Base-by-base conservation (phyloP, 345 rosid genomes). In the Reutealis trisperma region DNA sequence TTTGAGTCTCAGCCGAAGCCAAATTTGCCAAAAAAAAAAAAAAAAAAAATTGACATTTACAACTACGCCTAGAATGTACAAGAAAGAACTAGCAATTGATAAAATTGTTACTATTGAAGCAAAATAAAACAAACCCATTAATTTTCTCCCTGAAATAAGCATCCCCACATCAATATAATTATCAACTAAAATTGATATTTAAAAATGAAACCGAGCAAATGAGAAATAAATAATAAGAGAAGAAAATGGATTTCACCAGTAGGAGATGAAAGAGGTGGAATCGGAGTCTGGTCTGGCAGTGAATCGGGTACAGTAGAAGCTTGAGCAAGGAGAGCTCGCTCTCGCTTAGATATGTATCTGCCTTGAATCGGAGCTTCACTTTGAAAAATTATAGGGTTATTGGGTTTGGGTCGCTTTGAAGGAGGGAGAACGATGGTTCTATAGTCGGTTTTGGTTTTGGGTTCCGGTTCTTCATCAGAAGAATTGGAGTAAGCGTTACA, bases 301-400 rank as follows among this genome's bases (percentile, higher is more conserved):
- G 19, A 86, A 18, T 44, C 49, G 11, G 71, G 15, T 37, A 52
- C 47, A 32, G 32, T 14, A 47, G 63, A 18, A 15, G 59, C 13
- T 52, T 73, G 82, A 19, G 77, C 77, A 41, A 69, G 34, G 42
- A 87, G 78, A 6, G 89, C 88, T 64, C 89, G 76, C 79, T 96
- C 96, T 81, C 94, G 85, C 85, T 89, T 90, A 24, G 93, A 92
- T 25, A 95, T 62, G 79, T 91, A 90, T 73, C 96, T 82, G 0
- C 94, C 97, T 19, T 90, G 86, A 62, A 83, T 59, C 76, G 87
- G 79, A 79, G 88, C 80, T 83, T 83, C 91, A 5, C 49, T 68
- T 75, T 61, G 83, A 79, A 63, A 67, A 67, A 21, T 75, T 8
- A 49, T 19, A 14, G 47, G 57, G 25, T 54, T 41, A 54, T 24